These are phyloP conservation scores for Cercospora janseana DNA, from an alignment of 2,329 filamentous ascomycete genomes.

Conservation along the genomic window DNA sequence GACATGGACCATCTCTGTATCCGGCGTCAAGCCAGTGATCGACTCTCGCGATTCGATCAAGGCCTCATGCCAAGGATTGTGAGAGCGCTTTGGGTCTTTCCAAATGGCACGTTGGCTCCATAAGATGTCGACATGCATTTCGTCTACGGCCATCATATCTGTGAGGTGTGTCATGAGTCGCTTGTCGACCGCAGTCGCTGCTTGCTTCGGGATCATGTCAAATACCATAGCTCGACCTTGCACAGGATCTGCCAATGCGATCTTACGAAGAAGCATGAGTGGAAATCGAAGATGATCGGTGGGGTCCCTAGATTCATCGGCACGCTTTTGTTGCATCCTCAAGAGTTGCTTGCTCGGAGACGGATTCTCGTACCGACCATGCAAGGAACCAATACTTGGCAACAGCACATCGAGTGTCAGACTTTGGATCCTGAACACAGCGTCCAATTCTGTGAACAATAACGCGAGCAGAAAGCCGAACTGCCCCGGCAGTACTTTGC, in stretches of 20 bases:
- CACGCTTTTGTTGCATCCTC: too few relatives aligned
- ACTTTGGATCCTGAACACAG: neutral
- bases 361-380: neutral
- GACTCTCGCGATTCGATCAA: too few relatives aligned
- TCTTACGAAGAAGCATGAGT: neutral
- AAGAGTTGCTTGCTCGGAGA: neutral
- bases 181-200: neutral
- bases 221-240: neutral
- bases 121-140: neutral
- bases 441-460: neutral
- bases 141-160: slow-evolving; percentile 8
- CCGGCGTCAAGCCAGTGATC: too few relatives aligned
- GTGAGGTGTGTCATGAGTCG: neutral
- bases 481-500: neutral
- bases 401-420: neutral
- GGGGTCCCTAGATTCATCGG: too few relatives aligned
- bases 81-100: neutral
- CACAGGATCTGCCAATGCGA: neutral
- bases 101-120: slow-evolving; percentile 1
- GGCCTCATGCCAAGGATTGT: neutral
- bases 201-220: neutral
- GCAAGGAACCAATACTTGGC: neutral
- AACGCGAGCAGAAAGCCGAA: neutral
- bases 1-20: too few relatives aligned
- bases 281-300: neutral